Base-by-base conservation (phyloP, 768 basidiomycete species). In the Nidularia pulvinata region DNA sequence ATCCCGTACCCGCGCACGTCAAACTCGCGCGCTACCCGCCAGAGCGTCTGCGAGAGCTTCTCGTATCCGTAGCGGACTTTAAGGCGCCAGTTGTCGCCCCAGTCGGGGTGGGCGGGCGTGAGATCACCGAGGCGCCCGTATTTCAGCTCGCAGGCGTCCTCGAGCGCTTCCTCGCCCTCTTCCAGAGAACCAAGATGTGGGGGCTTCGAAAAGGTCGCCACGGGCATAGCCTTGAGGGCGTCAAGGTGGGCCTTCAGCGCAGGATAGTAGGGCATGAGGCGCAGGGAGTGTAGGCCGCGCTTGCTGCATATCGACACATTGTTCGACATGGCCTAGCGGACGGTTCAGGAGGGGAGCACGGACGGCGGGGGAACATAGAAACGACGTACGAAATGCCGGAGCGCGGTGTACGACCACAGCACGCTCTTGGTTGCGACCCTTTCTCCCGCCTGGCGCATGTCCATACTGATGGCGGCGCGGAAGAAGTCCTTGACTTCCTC, bases 401-500 rank as follows among this genome's bases (percentile, higher is more conserved):
- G 69, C 33, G 86, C 88, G 1, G 89, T 90, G 67, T 90, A 90
- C 1, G 85, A 86, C 88, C 88, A 90, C 51, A 90, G 68, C 16
- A 89, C 85, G 59, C 85, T 88, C 76, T 89, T 90, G 6, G 88
- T 89, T 6, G 89, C 89, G 16, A 89, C 86, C 33, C 88, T 78
- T 59, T 90, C 88, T 14, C 88, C 89, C 0, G 86, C 85, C 66
- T 91, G 86, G 32, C 89, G 78, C 68, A 91, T 77, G 63, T 91
- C 88, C 88, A 91, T 89, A 55, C 78, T 79, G 56, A 91, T 81
- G 46, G 79, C 80, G 1, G 83, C 76, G 14, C 88, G 76, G 66
- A 89, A 84, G 64, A 88, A 89, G 60, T 90, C 88, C 55, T 87
- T 89, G 63, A 91, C 76, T 53, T 86, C 87, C 53, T 89, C 88